phyloP scores from a whole-genome alignment of 257 asterid genomes.

The Catharanthus roseus region DNA sequence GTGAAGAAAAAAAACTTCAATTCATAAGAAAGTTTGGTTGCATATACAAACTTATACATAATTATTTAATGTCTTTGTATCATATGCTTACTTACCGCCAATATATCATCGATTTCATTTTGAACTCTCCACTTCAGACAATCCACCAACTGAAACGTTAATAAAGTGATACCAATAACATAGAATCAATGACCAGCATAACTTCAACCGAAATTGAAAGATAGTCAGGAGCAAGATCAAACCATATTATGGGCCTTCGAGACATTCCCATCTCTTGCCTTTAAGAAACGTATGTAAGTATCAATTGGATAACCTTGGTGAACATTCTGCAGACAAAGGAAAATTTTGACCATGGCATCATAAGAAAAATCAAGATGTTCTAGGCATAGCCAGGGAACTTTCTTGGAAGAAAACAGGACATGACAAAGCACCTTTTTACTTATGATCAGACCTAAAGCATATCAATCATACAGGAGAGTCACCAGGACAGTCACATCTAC shows the following conservation, averaged over 20 bases:
- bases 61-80: background rate
- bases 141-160: conserved; percentile 51
- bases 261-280: conserved; percentile 76
- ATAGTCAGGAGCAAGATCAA: conserved; percentile 10
- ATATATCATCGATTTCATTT: conserved; percentile 61
- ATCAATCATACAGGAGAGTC: background rate
- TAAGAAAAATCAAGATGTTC: background rate
- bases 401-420: background rate
- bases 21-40: background rate
- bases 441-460: background rate
- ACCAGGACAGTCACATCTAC: background rate
- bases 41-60: background rate
- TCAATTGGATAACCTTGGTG: conserved; percentile 61
- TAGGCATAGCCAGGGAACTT: background rate
- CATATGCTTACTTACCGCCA: conserved; percentile 48
- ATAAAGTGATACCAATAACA: background rate
- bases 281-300: conserved; percentile 68
- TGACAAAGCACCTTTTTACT: background rate
- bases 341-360: background rate
- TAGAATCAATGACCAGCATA: conserved; percentile 1
- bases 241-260: conserved; percentile 70
- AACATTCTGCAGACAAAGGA: conserved; percentile 41
- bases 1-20: background rate
- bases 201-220: too few relatives aligned
- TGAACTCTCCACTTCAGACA: conserved; percentile 83